These are phyloP conservation scores for Neonectria neomacrospora DNA, from an alignment of 2,329 filamentous ascomycete species.

Conservation along the genomic window DNA sequence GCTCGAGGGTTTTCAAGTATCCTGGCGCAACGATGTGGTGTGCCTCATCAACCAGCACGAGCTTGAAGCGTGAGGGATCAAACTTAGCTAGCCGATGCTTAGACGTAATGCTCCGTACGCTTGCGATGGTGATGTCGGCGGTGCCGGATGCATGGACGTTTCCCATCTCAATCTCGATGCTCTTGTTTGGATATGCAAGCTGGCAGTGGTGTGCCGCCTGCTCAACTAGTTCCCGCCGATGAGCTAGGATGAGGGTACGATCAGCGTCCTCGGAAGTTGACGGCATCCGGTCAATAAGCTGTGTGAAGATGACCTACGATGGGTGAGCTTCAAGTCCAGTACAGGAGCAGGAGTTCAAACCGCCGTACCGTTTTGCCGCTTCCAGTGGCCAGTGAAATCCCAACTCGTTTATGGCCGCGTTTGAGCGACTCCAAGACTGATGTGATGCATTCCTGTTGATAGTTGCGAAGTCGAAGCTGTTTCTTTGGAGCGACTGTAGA, in stretches of 20 bases:
- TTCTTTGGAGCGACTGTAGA: slow-evolving; percentile 31
- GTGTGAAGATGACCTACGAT: slow-evolving; percentile 88
- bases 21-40: slow-evolving; percentile 92
- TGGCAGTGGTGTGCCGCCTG: slow-evolving; percentile 90
- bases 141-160: slow-evolving; percentile 77
- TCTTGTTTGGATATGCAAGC: slow-evolving; percentile 81
- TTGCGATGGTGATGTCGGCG: slow-evolving; percentile 94
- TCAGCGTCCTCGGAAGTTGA: slow-evolving; percentile 62
- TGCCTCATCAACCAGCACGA: slow-evolving; percentile 93
- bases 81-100: slow-evolving; percentile 84
- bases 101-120: slow-evolving; percentile 85
- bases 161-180: slow-evolving; percentile 93
- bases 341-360: not conserved
- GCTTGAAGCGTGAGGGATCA: slow-evolving; percentile 81
- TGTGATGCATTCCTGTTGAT: slow-evolving; percentile 92
- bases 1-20: slow-evolving; percentile 79
- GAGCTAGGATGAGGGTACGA: slow-evolving; percentile 90
- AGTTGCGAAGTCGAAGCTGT: slow-evolving; percentile 75
- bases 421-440: slow-evolving; percentile 77
- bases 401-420: slow-evolving; percentile 80
- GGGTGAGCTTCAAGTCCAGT: slow-evolving; percentile 24
- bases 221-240: slow-evolving; percentile 92
- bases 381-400: slow-evolving; percentile 87
- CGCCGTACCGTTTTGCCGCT: slow-evolving; percentile 82
- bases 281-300: slow-evolving; percentile 83